These are phyloP conservation scores for Diplotaxis tenuifolia DNA, from an alignment of 345 rosid genomes.

Conservation along the genomic window DNA sequence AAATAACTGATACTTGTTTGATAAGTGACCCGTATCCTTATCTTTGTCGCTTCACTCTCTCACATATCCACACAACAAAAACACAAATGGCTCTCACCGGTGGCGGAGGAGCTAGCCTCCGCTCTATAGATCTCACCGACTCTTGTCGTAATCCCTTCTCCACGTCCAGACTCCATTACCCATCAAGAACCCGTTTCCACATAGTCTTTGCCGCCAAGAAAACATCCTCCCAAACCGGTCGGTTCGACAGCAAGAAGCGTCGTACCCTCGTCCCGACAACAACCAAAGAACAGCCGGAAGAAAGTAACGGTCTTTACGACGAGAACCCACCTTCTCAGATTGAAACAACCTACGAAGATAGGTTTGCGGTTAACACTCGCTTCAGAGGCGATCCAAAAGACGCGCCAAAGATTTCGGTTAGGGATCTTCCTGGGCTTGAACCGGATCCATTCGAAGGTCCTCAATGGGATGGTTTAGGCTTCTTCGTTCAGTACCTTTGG, in stretches of 20 bases:
- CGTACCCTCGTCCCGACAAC: conserved; percentile 46
- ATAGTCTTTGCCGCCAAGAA: conserved; percentile 62
- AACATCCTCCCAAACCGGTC: conserved; percentile 59
- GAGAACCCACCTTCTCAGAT: conserved; percentile 20
- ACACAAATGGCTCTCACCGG: conserved; percentile 50
- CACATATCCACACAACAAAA: conserved; percentile 29
- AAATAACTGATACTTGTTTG: too few relatives aligned
- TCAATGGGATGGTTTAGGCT: conserved; percentile 79
- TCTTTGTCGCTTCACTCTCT: conserved; percentile 27
- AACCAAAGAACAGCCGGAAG: conserved; percentile 29
- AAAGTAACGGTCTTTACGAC: conserved; percentile 3
- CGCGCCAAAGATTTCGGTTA: conserved; percentile 36
- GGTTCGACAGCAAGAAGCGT: conserved; percentile 65
- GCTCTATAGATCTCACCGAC: conserved; percentile 30
- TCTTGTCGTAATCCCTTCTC: conserved; percentile 1
- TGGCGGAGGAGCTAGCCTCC: conserved; percentile 42
- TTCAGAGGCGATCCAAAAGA: conserved; percentile 27
- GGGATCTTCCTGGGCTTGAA: conserved; percentile 64
- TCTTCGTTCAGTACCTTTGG: conserved; percentile 84
- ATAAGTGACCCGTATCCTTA: conserved; percentile 5
- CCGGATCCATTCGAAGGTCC: conserved; percentile 80
- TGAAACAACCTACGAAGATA: conserved; percentile 36
- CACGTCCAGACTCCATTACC: conserved; percentile 22
- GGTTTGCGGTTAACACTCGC: conserved; percentile 36
- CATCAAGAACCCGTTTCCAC: conserved; percentile 36